Evolutionary conservation across 2,329 filamentous ascomycete genomes (phyloP).

Genomic region (Aspergillus sp.): DNA sequence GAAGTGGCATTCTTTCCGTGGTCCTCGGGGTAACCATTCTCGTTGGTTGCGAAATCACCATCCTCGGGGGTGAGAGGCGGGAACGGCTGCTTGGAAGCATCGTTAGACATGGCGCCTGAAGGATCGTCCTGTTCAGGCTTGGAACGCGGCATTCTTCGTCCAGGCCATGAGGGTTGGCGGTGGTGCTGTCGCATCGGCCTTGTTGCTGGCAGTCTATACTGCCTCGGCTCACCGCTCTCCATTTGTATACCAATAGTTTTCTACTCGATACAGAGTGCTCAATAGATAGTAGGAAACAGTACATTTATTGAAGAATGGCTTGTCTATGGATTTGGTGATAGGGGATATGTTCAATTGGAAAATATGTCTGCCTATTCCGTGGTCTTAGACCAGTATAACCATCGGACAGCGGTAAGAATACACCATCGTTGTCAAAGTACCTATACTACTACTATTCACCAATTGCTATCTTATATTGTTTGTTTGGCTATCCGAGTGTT

Average conservation of each 20-base stretch:
- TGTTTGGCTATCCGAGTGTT: no score
- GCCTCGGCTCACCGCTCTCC: constrained; percentile 9
- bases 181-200: neutral
- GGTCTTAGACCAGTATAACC: no score
- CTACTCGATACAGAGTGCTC: neutral
- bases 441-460: no score
- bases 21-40: constrained; percentile 15
- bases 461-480: no score
- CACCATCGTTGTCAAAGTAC: no score
- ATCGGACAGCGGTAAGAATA: no score
- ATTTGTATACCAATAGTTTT: neutral
- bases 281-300: neutral
- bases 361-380: no score
- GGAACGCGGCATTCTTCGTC: neutral
- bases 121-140: neutral
- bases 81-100: constrained; percentile 25
- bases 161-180: neutral
- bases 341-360: no score
- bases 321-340: no score
- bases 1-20: constrained; percentile 24
- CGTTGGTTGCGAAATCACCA: constrained; percentile 16
- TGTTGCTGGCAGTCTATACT: constrained; percentile 3
- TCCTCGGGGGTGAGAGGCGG: constrained; percentile 18
- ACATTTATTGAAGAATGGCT: no score
- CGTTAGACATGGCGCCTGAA: neutral